Evolutionary conservation across 2,329 filamentous ascomycete genomes (phyloP), one percentile per base, ranked within the genome.

Genomic region (Verticillium dahliae): DNA sequence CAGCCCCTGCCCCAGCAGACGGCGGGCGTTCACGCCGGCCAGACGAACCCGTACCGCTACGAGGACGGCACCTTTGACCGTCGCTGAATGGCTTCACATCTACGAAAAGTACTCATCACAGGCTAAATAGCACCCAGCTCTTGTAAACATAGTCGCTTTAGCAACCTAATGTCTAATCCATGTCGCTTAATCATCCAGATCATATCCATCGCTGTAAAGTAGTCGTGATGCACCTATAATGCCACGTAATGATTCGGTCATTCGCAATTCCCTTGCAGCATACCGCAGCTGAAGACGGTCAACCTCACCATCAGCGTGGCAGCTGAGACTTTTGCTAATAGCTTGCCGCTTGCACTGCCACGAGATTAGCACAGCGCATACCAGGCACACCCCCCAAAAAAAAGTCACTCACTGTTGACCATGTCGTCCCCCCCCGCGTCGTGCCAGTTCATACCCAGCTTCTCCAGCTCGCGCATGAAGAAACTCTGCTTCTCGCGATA

Each of bases 401-500:
- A 55, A 62, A 62, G 37, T 35, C 67, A 70, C 63, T 70, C 68
- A 60, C 65, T 68, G 41, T 63, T 65, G 58, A 58, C 67, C 60
- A 66, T 73, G 54, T 73, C 72, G n/a, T 67, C 67, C 35, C 66
- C 69, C 2, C 69, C 74, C 56, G 74, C 63, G 18, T 82, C 81
- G 14, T 69, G 74, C 76, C 80, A 85, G 61, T 74, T 74, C 57
- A 81, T 68, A 61, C 88, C 89, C 72, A 91, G 81, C 72, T 86
- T 90, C 71, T 93, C 90, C 58, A 94, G 76, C 75, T 94, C 90
- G 33, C 89, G 80, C 41, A 85, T 83, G 71, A 94, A 94, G 72
- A 94, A 94, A 70, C 93, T 90, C 65, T 89, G 84, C 74, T 92
- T 89, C 70, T 91, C 88, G 59, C 85, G 82, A 72, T 90, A 78